phyloP scores from a whole-genome alignment of 805 yeast genomes.

The Cyberlindnera mrakii region DNA sequence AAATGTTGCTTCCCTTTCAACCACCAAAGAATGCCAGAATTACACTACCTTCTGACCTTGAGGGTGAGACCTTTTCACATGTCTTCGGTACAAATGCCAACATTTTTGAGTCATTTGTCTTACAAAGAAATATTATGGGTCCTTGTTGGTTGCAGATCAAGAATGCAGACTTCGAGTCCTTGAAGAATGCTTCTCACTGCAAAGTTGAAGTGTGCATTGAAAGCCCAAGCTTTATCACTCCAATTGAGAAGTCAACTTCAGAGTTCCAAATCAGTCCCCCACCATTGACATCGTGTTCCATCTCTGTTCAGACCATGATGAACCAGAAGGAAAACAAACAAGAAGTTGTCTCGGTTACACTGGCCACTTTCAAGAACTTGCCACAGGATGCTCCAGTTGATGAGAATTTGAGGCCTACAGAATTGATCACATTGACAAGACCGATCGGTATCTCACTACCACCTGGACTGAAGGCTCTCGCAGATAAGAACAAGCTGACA shows the following conservation, averaged over 20 bases:
- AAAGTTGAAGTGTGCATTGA: conserved; percentile 62
- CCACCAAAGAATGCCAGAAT: conserved; percentile 48
- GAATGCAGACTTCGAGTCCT: conserved; percentile 51
- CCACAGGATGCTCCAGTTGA: conserved; percentile 73
- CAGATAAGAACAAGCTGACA: conserved; percentile 45
- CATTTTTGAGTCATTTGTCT: conserved; percentile 79
- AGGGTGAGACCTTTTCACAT: conserved; percentile 70
- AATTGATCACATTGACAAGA: conserved; percentile 66
- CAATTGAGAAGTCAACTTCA: conserved; percentile 37
- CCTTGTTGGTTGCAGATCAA: conserved; percentile 91
- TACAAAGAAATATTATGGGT: conserved; percentile 85
- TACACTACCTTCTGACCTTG: conserved; percentile 53
- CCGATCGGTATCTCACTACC: conserved; percentile 74
- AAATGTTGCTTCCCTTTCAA: conserved; percentile 68
- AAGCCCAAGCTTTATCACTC: conserved; percentile 41
- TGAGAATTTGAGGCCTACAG: conserved; percentile 54
- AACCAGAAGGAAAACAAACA: conserved; percentile 70
- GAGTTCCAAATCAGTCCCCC: conserved; percentile 44
- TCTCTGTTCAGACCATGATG: conserved; percentile 77
- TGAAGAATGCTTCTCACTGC: conserved; percentile 72
- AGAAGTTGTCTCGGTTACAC: conserved; percentile 79
- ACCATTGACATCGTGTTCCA: conserved; percentile 62
- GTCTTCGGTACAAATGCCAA: conserved; percentile 75
- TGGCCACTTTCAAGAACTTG: conserved; percentile 62
- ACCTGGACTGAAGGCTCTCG: conserved; percentile 61